Conservation (phyloP, 352 stramenopile genomes). For the Phytopythium aichiense region DNA sequence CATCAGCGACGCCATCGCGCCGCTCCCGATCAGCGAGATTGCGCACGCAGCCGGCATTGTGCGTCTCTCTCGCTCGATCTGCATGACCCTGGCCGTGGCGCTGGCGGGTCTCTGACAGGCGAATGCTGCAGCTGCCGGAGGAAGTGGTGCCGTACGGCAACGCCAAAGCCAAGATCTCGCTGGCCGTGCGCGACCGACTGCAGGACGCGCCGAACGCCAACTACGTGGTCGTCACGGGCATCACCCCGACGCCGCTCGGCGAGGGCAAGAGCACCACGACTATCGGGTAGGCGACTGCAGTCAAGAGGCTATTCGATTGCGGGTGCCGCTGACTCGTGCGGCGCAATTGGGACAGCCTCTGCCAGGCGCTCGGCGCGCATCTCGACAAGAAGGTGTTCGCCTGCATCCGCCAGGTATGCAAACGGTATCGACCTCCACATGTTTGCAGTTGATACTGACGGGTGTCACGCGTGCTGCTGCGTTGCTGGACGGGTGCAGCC, state of each 20-base stretch:
- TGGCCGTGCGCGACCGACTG: conserved; percentile 88
- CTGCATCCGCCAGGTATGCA: conserved; percentile 93
- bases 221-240: conserved; percentile 97
- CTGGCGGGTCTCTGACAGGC: background rate
- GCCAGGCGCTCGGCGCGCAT: conserved; percentile 92
- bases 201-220: conserved; percentile 89
- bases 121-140: conserved; percentile 35
- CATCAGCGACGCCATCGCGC: conserved; percentile 74
- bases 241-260: conserved; percentile 97
- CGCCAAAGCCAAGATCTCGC: conserved; percentile 92
- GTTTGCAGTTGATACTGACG: background rate
- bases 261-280: conserved; percentile 99
- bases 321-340: conserved; percentile 34
- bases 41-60: conserved; percentile 63
- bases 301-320: background rate
- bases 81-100: background rate
- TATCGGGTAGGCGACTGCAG: conserved; percentile 75
- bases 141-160: conserved; percentile 89
- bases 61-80: conserved; percentile 7
- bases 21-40: conserved; percentile 65
- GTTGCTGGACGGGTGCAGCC: conserved; percentile 45
- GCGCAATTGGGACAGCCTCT: conserved; percentile 69
- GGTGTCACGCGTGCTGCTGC: conserved; percentile 24
- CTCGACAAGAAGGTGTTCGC: conserved; percentile 94
- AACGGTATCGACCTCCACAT: too few relatives aligned